Evolutionary conservation across 2,329 filamentous ascomycete genomes (phyloP).

Genomic region (Cladosporium phlei): DNA sequence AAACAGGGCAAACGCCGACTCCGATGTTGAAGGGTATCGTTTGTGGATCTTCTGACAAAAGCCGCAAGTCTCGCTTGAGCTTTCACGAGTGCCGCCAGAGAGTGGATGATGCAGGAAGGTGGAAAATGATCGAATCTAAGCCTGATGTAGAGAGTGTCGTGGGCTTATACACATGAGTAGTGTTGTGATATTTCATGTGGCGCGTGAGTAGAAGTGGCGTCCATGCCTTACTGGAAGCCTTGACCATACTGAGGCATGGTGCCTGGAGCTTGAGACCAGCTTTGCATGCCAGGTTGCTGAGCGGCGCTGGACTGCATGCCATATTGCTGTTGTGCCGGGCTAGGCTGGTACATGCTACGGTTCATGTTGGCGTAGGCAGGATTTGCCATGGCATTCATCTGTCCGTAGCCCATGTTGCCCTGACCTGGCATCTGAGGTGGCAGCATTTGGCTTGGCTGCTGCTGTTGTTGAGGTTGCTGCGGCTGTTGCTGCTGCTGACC

Average conservation of each 20-base stretch:
- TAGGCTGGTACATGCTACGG: constrained; percentile 47
- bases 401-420: constrained; percentile 40
- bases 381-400: constrained; percentile 44
- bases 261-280: constrained; percentile 40
- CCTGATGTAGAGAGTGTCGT: too few relatives aligned
- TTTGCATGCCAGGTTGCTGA: constrained; percentile 49
- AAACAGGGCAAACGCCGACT: constrained; percentile 8
- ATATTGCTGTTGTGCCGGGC: constrained; percentile 41
- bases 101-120: not conserved
- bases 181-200: too few relatives aligned
- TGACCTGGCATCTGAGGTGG: constrained; percentile 46
- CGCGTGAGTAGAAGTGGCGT: too few relatives aligned
- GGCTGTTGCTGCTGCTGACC: constrained; percentile 47
- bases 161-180: too few relatives aligned
- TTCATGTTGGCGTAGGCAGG: constrained; percentile 43
- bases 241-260: constrained; percentile 41
- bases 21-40: constrained; percentile 11
- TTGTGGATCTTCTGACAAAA: not conserved
- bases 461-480: constrained; percentile 41
- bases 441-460: constrained; percentile 47
- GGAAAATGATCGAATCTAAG: too few relatives aligned
- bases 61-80: not conserved
- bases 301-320: constrained; percentile 35
- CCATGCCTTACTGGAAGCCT: constrained; percentile 21
- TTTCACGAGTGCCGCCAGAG: not conserved